Evolutionary conservation across 202 grass and related monocot species (phyloP), one percentile per base, ranked within the genome.

Genomic region (Zoysia matrella): DNA sequence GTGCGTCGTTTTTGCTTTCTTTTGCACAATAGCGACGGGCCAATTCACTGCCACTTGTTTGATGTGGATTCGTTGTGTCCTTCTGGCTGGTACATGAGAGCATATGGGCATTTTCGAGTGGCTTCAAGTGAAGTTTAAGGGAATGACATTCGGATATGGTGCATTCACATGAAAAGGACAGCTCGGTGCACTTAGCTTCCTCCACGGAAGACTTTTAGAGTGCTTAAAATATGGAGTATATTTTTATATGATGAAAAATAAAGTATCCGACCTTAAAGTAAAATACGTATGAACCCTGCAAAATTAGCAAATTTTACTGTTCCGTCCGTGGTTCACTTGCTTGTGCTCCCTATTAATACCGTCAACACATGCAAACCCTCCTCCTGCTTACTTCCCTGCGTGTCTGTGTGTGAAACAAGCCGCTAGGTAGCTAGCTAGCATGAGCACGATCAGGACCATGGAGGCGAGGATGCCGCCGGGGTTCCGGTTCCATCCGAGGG

Each of bases 401-500:
- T 53, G 39, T 5, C 15, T 58, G 18, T 48, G 48, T 67, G 47
- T 30, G 10, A 8, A 14, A 40, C 4, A 52, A 6, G 9, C 5
- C 2, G 14, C 6, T 2, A 11, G 52, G 30, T 39, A 51, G 12
- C 6, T 51, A 22, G 22, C 2, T n/a, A 57, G 76, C 54, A 97
- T 97, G 94, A 91, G 89, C 66, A 83, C 60, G 44, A 79, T 93
- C 14, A 82, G 90, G 47, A 90, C 76, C 71, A 75, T 88, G 79
- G 93, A 93, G 88, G 91, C 22, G 0, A 22, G 22, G 22, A 22
- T 22, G 22, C 22, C 22, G 22, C 22, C 22, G 22, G 22, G 22
- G 22, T 22, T 22, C 22, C 22, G 22, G 22, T 22, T 22, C 22
- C 22, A 22, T 22, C 22, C 22, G 22, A 22, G 22, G 22, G 22